These are phyloP conservation scores for Trichosporon ovoides DNA, from an alignment of 1,284 basidiomycete genomes.

Conservation along the genomic window DNA sequence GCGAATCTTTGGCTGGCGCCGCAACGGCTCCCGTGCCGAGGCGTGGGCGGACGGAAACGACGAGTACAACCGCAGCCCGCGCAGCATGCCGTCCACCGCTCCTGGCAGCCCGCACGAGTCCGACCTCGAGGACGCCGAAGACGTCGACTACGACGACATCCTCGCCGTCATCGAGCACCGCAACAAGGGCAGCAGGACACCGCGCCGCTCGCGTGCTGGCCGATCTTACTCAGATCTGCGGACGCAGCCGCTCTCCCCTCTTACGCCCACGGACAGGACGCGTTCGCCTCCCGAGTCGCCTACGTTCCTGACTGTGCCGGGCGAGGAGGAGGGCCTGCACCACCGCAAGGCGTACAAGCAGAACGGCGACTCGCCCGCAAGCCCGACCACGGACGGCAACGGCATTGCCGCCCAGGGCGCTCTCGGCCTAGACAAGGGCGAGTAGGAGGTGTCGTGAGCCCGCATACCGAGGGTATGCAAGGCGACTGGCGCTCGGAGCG, in stretches of 20 bases:
- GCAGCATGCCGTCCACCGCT: conserved; percentile 35
- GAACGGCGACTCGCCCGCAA: conserved; percentile 1
- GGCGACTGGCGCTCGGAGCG: too few relatives aligned
- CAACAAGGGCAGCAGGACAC: conserved; percentile 21
- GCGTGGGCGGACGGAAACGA: conserved; percentile 37
- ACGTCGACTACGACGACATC: conserved; percentile 53
- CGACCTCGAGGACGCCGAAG: conserved; percentile 46
- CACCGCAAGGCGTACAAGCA: conserved; percentile 12
- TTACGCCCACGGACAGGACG: background rate
- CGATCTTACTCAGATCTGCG: conserved; percentile 34
- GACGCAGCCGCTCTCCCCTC: background rate
- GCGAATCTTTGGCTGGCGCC: conserved; percentile 48
- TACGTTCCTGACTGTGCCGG: conserved; percentile 1
- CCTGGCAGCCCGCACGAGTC: conserved; percentile 42
- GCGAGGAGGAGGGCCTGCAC: conserved; percentile 15
- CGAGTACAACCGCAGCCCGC: conserved; percentile 29
- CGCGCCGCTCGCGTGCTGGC: conserved; percentile 30
- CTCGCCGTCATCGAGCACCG: conserved; percentile 45
- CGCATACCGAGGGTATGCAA: too few relatives aligned
- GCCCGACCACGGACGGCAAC: background rate
- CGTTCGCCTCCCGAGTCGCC: background rate
- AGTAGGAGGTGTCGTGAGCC: too few relatives aligned
- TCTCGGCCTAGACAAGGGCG: conserved; percentile 20
- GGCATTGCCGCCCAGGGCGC: background rate
- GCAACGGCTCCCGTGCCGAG: conserved; percentile 37